phyloP scores from a whole-genome alignment of 2,329 filamentous ascomycete species.

The Sporothrix humicola region DNA sequence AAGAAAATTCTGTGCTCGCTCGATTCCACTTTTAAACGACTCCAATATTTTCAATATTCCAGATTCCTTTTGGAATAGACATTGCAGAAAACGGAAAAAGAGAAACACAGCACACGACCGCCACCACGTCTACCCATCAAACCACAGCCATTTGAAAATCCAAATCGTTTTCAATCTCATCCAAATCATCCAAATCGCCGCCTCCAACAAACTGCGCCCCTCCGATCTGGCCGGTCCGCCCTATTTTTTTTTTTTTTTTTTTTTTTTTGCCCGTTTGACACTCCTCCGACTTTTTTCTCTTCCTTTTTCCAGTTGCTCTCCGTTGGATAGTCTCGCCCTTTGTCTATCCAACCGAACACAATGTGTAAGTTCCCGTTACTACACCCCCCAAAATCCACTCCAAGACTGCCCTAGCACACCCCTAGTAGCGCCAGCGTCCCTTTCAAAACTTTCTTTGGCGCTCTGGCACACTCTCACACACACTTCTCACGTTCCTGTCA shows the following conservation, averaged over 20 bases:
- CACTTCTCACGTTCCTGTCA: constrained; percentile 7
- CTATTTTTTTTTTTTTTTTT: neutral
- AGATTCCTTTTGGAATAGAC: neutral
- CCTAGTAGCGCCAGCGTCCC: neutral
- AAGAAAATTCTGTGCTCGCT: constrained; percentile 11
- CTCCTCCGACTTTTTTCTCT: neutral
- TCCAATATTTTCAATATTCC: constrained; percentile 23
- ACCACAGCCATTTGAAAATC: neutral
- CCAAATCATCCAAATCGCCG: neutral
- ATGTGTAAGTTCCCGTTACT: constrained; percentile 22
- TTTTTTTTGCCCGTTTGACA: neutral
- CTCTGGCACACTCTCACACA: neutral
- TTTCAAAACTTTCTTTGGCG: neutral
- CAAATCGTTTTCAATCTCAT: neutral
- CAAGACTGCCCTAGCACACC: constrained; percentile 1
- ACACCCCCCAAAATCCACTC: constrained; percentile 3
- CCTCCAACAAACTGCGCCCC: neutral
- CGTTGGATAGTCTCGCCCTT: neutral
- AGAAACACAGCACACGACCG: neutral
- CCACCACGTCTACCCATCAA: neutral
- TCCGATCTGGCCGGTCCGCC: constrained; percentile 24
- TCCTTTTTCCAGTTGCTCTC: constrained; percentile 8
- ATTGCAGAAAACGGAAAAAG: neutral
- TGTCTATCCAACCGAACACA: constrained; percentile 6
- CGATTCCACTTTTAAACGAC: constrained; percentile 6